Conservation (phyloP, 2,329 filamentous ascomycete genomes). For the Pseudocercospora crystallina region DNA sequence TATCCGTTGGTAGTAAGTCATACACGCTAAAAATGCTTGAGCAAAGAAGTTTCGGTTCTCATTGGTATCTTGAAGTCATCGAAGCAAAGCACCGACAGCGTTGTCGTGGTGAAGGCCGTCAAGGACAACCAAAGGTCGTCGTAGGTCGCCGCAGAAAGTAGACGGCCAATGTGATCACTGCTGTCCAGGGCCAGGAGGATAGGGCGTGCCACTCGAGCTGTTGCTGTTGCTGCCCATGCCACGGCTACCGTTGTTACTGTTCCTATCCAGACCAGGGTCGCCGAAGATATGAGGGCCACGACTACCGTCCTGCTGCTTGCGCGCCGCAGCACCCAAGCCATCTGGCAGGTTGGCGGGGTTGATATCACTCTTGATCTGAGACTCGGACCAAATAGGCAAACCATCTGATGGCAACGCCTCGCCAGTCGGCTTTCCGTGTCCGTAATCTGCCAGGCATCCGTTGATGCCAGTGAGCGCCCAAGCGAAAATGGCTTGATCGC, state of each 20-base stretch:
- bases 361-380: conserved; percentile 22
- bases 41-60: background rate
- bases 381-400: conserved; percentile 58
- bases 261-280: conserved; percentile 31
- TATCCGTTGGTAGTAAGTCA: conserved; percentile 2
- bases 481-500: conserved; percentile 83
- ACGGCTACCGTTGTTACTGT: conserved; percentile 17
- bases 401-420: conserved; percentile 63
- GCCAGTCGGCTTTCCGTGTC: conserved; percentile 61
- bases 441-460: conserved; percentile 66
- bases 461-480: conserved; percentile 83
- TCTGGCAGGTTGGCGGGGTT: conserved; percentile 12
- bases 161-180: no score
- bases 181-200: background rate
- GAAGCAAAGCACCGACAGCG: no score
- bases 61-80: conserved; percentile 3
- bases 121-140: no score
- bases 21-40: conserved; percentile 7
- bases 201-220: conserved; percentile 17
- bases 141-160: no score
- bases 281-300: conserved; percentile 29
- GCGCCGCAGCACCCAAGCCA: background rate
- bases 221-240: conserved; percentile 11
- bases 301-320: conserved; percentile 11
- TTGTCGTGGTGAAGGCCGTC: no score